Evolutionary conservation across 2,329 filamentous ascomycete species (phyloP).

Genomic region (Colletotrichum cordylinicola): DNA sequence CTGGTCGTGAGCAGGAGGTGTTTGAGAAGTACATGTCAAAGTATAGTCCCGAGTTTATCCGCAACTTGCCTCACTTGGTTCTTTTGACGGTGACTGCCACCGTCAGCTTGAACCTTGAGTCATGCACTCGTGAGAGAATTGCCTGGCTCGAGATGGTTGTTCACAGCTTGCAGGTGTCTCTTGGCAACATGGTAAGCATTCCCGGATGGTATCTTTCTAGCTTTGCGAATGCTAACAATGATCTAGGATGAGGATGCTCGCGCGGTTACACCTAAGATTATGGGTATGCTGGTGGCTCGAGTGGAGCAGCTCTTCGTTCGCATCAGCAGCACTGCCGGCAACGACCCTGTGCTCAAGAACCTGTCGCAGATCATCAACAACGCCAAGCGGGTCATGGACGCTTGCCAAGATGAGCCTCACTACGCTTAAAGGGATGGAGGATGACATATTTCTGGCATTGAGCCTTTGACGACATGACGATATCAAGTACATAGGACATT

Average conservation of each 20-base stretch:
- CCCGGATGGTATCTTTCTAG: neutral
- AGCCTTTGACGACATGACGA: conserved; percentile 20
- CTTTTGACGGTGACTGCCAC: conserved; percentile 70
- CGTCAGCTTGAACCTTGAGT: conserved; percentile 63
- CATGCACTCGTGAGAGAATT: conserved; percentile 61
- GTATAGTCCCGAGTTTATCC: conserved; percentile 58
- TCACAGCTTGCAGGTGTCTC: conserved; percentile 53
- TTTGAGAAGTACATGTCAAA: conserved; percentile 62
- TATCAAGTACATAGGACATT: conserved; percentile 24
- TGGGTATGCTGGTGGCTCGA: conserved; percentile 56
- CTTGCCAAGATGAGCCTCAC: conserved; percentile 16
- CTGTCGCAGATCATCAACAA: conserved; percentile 48
- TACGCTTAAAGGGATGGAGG: conserved; percentile 8
- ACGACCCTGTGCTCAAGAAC: conserved; percentile 53
- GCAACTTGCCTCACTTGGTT: conserved; percentile 64
- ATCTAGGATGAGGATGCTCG: conserved; percentile 58
- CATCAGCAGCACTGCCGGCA: conserved; percentile 52
- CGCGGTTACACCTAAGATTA: conserved; percentile 62
- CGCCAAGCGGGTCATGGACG: conserved; percentile 36
- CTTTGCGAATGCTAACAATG: conserved; percentile 28
- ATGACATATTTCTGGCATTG: neutral
- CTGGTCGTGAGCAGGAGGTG: conserved; percentile 65
- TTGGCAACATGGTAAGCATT: conserved; percentile 55
- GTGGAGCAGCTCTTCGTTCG: conserved; percentile 59
- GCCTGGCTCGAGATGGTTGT: conserved; percentile 67